Conservation (phyloP, 768 basidiomycete species). For the Inosperma sp. region DNA sequence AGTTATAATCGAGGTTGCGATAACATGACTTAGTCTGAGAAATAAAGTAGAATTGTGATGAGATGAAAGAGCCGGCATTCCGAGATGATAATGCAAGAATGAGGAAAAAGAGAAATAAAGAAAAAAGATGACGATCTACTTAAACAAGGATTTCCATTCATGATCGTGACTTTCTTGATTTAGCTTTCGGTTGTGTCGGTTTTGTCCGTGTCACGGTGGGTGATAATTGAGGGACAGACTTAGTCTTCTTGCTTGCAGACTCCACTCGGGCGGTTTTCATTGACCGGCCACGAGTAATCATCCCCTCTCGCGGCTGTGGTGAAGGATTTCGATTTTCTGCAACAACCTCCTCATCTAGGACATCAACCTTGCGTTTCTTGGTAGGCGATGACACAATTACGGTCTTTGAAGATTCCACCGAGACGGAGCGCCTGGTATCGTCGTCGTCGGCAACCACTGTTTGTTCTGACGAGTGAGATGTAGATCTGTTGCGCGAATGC, state of each 20-base stretch:
- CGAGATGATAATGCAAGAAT: constrained; percentile 3
- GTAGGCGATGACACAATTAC: constrained; percentile 26
- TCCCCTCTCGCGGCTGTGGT: constrained; percentile 21
- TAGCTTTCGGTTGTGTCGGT: constrained; percentile 12
- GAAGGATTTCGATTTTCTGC: constrained; percentile 2
- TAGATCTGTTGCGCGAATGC: constrained; percentile 37
- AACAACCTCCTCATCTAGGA: constrained; percentile 11
- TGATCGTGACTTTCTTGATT: constrained; percentile 17
- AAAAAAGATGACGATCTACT: constrained; percentile 4
- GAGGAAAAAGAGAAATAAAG: constrained; percentile 8
- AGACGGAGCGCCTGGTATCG: constrained; percentile 31
- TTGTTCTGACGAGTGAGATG: constrained; percentile 36
- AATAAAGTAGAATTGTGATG: too few relatives aligned
- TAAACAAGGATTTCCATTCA: constrained; percentile 3
- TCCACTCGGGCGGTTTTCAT: constrained; percentile 10
- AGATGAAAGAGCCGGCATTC: too few relatives aligned
- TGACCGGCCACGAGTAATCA: constrained; percentile 38
- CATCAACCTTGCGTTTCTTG: constrained; percentile 22
- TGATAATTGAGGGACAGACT: constrained; percentile 10
- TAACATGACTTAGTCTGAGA: too few relatives aligned
- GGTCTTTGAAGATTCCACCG: constrained; percentile 38
- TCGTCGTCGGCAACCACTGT: constrained; percentile 27
- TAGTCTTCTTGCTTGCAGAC: constrained; percentile 10
- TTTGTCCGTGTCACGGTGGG: constrained; percentile 15
- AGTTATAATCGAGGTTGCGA: too few relatives aligned